These are phyloP conservation scores for Chiua virens DNA, from an alignment of 768 basidiomycete genomes.

Conservation along the genomic window DNA sequence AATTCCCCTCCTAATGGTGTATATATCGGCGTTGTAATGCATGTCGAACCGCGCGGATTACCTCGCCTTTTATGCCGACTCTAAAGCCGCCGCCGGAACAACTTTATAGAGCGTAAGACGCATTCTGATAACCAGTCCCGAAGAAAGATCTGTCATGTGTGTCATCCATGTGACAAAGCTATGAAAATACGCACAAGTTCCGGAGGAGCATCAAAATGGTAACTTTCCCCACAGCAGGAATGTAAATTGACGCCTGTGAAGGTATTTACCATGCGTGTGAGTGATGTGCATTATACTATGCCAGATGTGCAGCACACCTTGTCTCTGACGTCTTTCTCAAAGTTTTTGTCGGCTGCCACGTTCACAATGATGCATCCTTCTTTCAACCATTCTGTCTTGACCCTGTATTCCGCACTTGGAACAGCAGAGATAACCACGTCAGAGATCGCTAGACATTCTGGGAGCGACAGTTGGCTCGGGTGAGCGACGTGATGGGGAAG, in stretches of 20 bases:
- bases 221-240: conserved; percentile 96
- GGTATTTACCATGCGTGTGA: conserved; percentile 2
- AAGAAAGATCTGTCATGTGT: conserved; percentile 1
- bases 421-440: conserved; percentile 97
- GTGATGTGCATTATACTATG: neutral
- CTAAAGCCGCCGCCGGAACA: neutral
- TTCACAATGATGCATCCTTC: conserved; percentile 94
- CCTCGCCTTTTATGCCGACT: conserved; percentile 10
- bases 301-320: conserved; percentile 55
- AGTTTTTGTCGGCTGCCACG: conserved; percentile 94
- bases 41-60: conserved; percentile 16
- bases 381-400: conserved; percentile 87
- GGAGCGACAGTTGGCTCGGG: conserved; percentile 63
- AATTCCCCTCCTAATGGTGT: conserved; percentile 34
- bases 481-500: conserved; percentile 84
- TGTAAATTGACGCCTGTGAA: conserved; percentile 78
- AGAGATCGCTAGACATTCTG: conserved; percentile 78
- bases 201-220: conserved; percentile 97
- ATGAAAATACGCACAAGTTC: conserved; percentile 67
- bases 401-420: conserved; percentile 79
- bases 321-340: conserved; percentile 88
- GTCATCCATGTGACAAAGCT: neutral
- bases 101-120: conserved; percentile 31
- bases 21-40: conserved; percentile 31
- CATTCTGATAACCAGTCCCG: conserved; percentile 16